Conservation (phyloP, 2,329 filamentous ascomycete genomes). For the Fusarium sp. region DNA sequence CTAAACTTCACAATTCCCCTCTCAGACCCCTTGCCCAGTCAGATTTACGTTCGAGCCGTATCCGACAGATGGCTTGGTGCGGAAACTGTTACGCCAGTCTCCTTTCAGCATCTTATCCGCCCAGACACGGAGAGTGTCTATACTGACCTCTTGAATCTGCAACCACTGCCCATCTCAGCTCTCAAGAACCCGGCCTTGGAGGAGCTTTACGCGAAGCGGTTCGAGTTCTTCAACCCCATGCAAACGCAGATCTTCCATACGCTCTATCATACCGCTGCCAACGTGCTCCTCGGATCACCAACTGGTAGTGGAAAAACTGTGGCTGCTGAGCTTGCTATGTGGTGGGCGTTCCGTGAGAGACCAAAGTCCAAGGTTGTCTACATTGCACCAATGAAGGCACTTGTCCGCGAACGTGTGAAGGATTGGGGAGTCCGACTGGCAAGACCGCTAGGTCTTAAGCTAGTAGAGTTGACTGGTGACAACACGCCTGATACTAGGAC, state of each 20-base stretch:
- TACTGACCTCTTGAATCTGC: constrained; percentile 91
- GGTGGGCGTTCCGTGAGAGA: constrained; percentile 97
- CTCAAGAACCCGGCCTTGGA: constrained; percentile 90
- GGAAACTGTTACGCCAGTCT: constrained; percentile 94
- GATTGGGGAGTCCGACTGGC: constrained; percentile 92
- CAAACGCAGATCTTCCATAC: constrained; percentile 99
- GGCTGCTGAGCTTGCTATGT: constrained; percentile 96
- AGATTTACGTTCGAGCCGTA: constrained; percentile 95
- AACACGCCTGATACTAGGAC: constrained; percentile 98
- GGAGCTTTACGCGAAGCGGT: constrained; percentile 88
- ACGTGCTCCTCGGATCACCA: constrained; percentile 94
- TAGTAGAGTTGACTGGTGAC: constrained; percentile 96
- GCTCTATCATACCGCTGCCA: constrained; percentile 91
- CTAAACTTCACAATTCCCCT: constrained; percentile 97
- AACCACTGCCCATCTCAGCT: constrained; percentile 88
- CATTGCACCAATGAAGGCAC: constrained; percentile 98
- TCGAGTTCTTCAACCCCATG: constrained; percentile 99
- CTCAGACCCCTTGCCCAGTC: constrained; percentile 91
- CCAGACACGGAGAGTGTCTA: constrained; percentile 98
- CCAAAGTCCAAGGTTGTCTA: constrained; percentile 98
- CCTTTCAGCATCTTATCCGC: constrained; percentile 97
- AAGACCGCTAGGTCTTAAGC: constrained; percentile 84
- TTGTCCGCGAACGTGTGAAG: constrained; percentile 95
- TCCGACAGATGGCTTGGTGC: constrained; percentile 97
- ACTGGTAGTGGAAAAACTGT: constrained; percentile 99